Evolutionary conservation across 768 basidiomycete genomes (phyloP).

Genomic region (Phlebiopsis gigantea): DNA sequence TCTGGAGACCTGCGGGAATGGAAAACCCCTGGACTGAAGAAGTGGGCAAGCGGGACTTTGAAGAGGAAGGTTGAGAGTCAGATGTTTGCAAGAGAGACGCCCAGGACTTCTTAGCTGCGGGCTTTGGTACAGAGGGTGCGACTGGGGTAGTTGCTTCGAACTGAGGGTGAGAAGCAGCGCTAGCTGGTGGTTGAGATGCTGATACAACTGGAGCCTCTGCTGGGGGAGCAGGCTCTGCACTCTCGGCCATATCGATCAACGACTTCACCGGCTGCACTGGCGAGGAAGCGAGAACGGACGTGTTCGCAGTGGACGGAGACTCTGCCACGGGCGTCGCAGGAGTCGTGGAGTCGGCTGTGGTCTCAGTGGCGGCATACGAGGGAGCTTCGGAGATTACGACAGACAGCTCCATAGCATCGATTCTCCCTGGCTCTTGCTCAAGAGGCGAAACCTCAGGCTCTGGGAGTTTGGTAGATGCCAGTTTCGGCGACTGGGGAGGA

Average conservation of each 20-base stretch:
- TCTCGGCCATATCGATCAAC: slow-evolving; percentile 5
- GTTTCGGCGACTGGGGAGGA: slow-evolving; percentile 32
- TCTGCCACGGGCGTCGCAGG: slow-evolving; percentile 42
- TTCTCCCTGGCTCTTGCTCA: neutral
- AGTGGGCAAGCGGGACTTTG: slow-evolving; percentile 50
- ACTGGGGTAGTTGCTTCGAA: slow-evolving; percentile 13
- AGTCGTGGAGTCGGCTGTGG: slow-evolving; percentile 44
- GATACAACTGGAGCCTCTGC: neutral
- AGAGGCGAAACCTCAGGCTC: neutral
- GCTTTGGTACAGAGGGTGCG: slow-evolving; percentile 14
- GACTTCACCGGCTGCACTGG: slow-evolving; percentile 22
- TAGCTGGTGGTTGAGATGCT: slow-evolving; percentile 7
- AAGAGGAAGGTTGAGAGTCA: slow-evolving; percentile 32
- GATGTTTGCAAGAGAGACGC: slow-evolving; percentile 60
- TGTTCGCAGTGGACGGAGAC: slow-evolving; percentile 57
- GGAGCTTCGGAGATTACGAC: slow-evolving; percentile 30
- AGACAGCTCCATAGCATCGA: slow-evolving; percentile 7
- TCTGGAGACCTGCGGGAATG: slow-evolving; percentile 43
- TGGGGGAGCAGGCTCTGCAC: slow-evolving; percentile 13
- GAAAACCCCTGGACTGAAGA: slow-evolving; percentile 74
- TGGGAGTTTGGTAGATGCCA: slow-evolving; percentile 7
- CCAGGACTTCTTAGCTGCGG: slow-evolving; percentile 55
- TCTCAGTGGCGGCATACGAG: slow-evolving; percentile 46
- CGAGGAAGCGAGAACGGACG: slow-evolving; percentile 35
- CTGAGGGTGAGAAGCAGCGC: neutral